Base-by-base conservation (phyloP, 2,329 filamentous ascomycete genomes). In the Arthrinium puccinioides region DNA sequence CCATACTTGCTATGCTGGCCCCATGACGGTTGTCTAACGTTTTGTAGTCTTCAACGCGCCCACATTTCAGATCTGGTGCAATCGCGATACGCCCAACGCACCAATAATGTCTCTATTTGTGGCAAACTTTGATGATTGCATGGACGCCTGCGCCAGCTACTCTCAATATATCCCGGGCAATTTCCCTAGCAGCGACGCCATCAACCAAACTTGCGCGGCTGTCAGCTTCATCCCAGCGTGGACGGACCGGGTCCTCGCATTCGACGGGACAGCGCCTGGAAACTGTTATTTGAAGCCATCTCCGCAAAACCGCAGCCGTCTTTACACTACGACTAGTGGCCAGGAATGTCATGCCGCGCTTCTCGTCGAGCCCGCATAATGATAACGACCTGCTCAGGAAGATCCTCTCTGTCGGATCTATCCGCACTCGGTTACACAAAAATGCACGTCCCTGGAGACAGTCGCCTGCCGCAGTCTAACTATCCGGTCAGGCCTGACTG, bases 241-340 rank as follows among this genome's bases (percentile, higher is more conserved):
- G 64, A 66, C 63, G 10, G 53, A 54, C 40, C 62, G 61, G 27
- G 43, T 48, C 1, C 42, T 36, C 6, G 65, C 66, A 6, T 28
- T 45, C 1, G 32, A 37, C 1, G 57, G 54, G n/a, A 41, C 37
- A 3, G 62, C 64, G 11, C 63, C 62, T 1, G 65, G 66, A 8
- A 69, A 68, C 42, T 69, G 65, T 38, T 69, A 67, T 42, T 53
- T 69, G 15, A 68, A 69, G 46, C 57, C 59, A 1, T 59, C 59
- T 0, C 57, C 57, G 7, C 57, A 61, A 45, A 57, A 54, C 34
- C 28, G 44, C 21, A 46, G 49, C 1, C 46, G 31, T 0, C 46
- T 67, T 35, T 42, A 43, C 8, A 46, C 42, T 10, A 55, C 58
- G 2, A 57, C 55, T 25, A 56, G 59, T 40, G 59, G 56, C 3